Percentiles rank a stretch among this genome's conserved stretches.
These are phyloP conservation scores for Wallacemonas rigidus DNA, from an alignment of 208 protist species.

Conservation along the genomic window DNA sequence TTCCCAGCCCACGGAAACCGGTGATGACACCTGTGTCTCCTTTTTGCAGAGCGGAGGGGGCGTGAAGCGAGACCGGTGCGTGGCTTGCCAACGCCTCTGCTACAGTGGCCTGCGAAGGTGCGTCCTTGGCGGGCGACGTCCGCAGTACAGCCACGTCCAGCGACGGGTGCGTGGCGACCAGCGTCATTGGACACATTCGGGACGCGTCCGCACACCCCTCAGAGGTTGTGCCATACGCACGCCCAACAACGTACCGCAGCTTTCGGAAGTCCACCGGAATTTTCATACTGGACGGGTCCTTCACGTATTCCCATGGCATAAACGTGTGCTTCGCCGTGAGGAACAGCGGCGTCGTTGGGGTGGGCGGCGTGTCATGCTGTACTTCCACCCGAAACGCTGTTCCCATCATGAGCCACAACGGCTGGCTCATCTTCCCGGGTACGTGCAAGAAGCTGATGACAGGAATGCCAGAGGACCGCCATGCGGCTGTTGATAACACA, in stretches of 20 bases:
- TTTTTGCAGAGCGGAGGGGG: not conserved
- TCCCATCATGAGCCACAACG: slow-evolving; percentile 87
- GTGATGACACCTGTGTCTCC: slow-evolving; percentile 19
- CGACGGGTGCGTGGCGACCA: slow-evolving; percentile 59
- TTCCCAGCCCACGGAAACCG: slow-evolving; percentile 64
- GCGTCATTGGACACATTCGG: slow-evolving; percentile 23
- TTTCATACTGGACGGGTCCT: slow-evolving; percentile 59
- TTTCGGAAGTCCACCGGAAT: slow-evolving; percentile 81
- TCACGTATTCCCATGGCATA: slow-evolving; percentile 64
- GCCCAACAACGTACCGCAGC: slow-evolving; percentile 59
- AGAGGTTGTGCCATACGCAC: slow-evolving; percentile 35
- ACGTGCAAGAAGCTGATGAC: slow-evolving; percentile 82
- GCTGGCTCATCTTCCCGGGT: slow-evolving; percentile 78
- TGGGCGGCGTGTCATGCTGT: not conserved
- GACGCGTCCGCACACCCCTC: slow-evolving; percentile 25
- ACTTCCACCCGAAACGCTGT: slow-evolving; percentile 51
- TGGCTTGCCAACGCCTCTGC: not conserved
- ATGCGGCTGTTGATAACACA: not conserved
- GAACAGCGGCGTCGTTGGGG: slow-evolving; percentile 28
- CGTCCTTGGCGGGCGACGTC: not conserved
- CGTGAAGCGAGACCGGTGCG: slow-evolving; percentile 11
- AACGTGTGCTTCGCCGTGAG: slow-evolving; percentile 86
- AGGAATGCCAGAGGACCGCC: slow-evolving; percentile 26
- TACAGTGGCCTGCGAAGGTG: not conserved
- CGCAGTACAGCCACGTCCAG: slow-evolving; percentile 59